Base-by-base conservation (phyloP, 352 stramenopile species). In the Phytophthora palmivora region DNA sequence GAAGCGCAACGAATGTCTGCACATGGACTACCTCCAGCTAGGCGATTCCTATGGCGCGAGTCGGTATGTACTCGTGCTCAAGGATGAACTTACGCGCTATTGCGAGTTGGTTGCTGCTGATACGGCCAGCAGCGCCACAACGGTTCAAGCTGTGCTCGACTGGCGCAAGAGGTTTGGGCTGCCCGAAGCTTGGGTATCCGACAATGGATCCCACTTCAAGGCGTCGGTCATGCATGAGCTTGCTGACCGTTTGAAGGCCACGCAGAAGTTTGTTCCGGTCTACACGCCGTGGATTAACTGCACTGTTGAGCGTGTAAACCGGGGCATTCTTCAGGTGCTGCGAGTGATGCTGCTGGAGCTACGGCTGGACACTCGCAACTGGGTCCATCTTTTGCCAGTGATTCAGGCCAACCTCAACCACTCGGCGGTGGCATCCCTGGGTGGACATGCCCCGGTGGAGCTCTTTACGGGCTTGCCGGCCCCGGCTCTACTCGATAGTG, bases 11-110 rank as follows among this genome's bases (percentile, higher is more conserved):
- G 44, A 49, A 16, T 54, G 43, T 22, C 6, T 55, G 36, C 55
- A 56, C 15, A n/a, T 56, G 24, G 55, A 63, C 28, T 63, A 50
- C 11, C 33, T 49, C 4, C 46, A 44, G 10, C 44, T 56, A 11
- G 33, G 55, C 12, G 34, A 63, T 14, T 48, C 30, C 36, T 48
- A 62, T 11, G 42, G 53, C 24, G 33, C 18, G 3, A 8, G 32
- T 12, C 39, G 16, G 32, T 62, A 62, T 43, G 26, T 62, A 0
- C 16, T 62, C 1, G 53, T 48, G 6, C 16, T 62, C 2, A 62
- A 62, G 22, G 53, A 54, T 12, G 53, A 60, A 41, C 28, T 52
- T 2, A 51, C 39, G 0, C 41, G 52, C 6, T 51, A 44, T 19
- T 51, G 14, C 15, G 52, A 52, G 15, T 30, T 45, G 0, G 39